These are phyloP conservation scores for Meredithiella fracta DNA, from an alignment of 2,329 filamentous ascomycete genomes.

Conservation along the genomic window DNA sequence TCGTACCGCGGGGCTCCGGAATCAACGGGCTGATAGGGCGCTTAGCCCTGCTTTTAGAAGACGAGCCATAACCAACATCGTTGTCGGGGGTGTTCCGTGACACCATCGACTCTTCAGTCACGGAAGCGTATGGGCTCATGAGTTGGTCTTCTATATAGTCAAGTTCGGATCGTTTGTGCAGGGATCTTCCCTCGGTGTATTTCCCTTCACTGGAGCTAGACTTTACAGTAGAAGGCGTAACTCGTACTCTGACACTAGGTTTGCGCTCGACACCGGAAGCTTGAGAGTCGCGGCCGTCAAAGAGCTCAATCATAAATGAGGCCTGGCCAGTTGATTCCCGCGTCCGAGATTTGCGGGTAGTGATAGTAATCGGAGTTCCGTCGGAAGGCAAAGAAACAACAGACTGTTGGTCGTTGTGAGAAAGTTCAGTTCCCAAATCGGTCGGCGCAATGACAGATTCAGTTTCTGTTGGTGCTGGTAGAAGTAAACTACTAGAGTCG, in stretches of 20 bases:
- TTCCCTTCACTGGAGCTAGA: neutral
- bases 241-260: slow-evolving; percentile 63
- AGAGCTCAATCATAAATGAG: slow-evolving; percentile 86
- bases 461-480: slow-evolving; percentile 63
- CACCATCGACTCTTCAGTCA: slow-evolving; percentile 63
- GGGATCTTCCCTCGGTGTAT: slow-evolving; percentile 48
- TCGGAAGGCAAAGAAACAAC: slow-evolving; percentile 70
- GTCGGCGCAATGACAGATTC: slow-evolving; percentile 26
- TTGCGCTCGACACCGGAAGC: slow-evolving; percentile 45
- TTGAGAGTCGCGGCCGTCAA: slow-evolving; percentile 44
- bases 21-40: slow-evolving; percentile 53
- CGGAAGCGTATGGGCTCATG: slow-evolving; percentile 59
- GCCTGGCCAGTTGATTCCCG: slow-evolving; percentile 45
- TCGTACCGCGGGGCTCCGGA: slow-evolving; percentile 20
- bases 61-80: slow-evolving; percentile 48
- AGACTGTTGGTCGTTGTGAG: slow-evolving; percentile 52
- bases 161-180: slow-evolving; percentile 38
- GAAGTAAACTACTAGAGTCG: slow-evolving; percentile 41
- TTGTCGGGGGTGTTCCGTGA: slow-evolving; percentile 69
- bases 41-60: slow-evolving; percentile 22
- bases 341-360: slow-evolving; percentile 34
- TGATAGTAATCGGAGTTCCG: slow-evolving; percentile 82
- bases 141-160: slow-evolving; percentile 45
- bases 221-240: slow-evolving; percentile 41
- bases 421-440: slow-evolving; percentile 52